A percentile compares a stretch with the other conserved stretches of the same genome.
Evolutionary conservation across 2,329 filamentous ascomycete genomes (phyloP).

Genomic region (Xylaria arbuscula): DNA sequence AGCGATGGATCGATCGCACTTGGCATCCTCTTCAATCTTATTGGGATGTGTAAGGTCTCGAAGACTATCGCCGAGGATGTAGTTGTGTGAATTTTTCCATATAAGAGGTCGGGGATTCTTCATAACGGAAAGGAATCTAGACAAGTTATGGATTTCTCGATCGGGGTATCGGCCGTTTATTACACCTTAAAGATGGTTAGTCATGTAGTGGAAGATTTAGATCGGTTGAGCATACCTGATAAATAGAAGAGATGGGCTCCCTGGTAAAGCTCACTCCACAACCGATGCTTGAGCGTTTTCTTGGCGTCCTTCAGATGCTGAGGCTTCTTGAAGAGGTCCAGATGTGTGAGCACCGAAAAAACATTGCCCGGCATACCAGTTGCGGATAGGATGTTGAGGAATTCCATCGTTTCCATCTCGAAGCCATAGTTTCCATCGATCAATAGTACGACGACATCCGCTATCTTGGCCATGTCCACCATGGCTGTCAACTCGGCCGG

Average conservation of each 20-base stretch:
- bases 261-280: conserved; percentile 97
- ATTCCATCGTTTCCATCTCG: conserved; percentile 99
- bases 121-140: conserved; percentile 96
- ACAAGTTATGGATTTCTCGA: conserved; percentile 94
- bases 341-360: conserved; percentile 94
- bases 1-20: conserved; percentile 90
- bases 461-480: conserved; percentile 97
- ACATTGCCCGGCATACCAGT: conserved; percentile 99
- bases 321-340: conserved; percentile 95
- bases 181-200: conserved; percentile 64
- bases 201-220: not conserved
- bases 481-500: conserved; percentile 96
- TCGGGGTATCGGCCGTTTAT: conserved; percentile 97
- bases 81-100: conserved; percentile 97
- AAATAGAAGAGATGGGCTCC: conserved; percentile 97
- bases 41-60: conserved; percentile 95
- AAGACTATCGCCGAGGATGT: conserved; percentile 92
- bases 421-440: conserved; percentile 99
- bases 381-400: conserved; percentile 90
- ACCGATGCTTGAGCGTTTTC: conserved; percentile 92
- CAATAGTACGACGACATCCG: conserved; percentile 96
- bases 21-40: conserved; percentile 85
- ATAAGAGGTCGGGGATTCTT: conserved; percentile 97
- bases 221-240: conserved; percentile 61
- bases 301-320: conserved; percentile 87